Conservation (phyloP, 2,329 filamentous ascomycete genomes). For the Trichoderma oligosporum region DNA sequence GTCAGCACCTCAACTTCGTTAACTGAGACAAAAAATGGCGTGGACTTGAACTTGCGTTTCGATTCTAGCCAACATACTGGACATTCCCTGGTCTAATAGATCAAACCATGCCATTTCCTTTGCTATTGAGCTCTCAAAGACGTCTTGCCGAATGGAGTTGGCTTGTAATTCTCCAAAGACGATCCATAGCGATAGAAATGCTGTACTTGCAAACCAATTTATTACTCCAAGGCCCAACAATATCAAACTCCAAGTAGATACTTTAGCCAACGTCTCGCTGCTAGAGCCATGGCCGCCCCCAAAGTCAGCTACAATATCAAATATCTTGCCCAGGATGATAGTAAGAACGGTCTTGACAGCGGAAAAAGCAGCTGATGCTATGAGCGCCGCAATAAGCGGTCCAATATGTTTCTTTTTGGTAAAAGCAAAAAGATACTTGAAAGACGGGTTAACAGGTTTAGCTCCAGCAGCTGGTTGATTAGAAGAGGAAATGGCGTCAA, state of each 20-base stretch:
- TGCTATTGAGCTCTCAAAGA: conserved; percentile 66
- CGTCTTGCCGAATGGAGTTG: conserved; percentile 54
- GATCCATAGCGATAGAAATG: conserved; percentile 69
- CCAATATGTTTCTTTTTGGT: conserved; percentile 58
- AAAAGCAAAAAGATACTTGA: conserved; percentile 64
- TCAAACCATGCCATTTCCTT: conserved; percentile 85
- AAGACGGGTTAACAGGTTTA: conserved; percentile 27
- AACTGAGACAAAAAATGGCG: neutral
- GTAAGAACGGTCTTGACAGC: conserved; percentile 62
- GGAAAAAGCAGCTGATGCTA: conserved; percentile 57
- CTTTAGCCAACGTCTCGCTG: conserved; percentile 49
- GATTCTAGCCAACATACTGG: conserved; percentile 65
- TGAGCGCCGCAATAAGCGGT: conserved; percentile 51
- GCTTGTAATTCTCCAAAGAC: conserved; percentile 79
- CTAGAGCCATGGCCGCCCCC: conserved; percentile 52
- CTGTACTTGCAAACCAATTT: conserved; percentile 64
- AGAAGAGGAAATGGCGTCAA: neutral
- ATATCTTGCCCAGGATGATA: conserved; percentile 70
- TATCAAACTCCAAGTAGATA: conserved; percentile 59
- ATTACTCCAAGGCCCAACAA: conserved; percentile 60
- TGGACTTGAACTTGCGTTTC: conserved; percentile 59
- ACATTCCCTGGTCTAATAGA: conserved; percentile 63
- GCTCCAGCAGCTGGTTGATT: neutral
- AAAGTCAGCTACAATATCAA: conserved; percentile 65
- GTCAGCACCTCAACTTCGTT: neutral